Percentiles rank a stretch among this genome's conserved stretches.
These are phyloP conservation scores for Neurospora sublineolata DNA, from an alignment of 495 filamentous ascomycete species.

Conservation along the genomic window DNA sequence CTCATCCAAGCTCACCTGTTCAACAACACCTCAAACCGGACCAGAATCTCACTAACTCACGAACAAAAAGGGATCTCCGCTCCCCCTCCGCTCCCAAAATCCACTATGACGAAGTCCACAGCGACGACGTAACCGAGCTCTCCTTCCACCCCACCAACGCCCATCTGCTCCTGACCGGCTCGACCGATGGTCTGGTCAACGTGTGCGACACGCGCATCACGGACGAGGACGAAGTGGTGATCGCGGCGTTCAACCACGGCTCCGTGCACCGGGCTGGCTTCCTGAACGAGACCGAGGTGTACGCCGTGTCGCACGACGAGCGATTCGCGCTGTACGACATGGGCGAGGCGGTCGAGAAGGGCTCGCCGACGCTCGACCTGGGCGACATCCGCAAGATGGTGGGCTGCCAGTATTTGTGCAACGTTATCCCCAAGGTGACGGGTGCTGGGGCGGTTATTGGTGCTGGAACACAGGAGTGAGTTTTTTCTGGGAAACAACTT, in stretches of 20 bases:
- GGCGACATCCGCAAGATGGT: conserved; percentile 65
- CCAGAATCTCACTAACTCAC: background rate
- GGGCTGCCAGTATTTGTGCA: conserved; percentile 71
- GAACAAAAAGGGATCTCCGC: conserved; percentile 51
- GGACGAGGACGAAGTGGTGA: conserved; percentile 77
- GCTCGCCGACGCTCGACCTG: conserved; percentile 47
- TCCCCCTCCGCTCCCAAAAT: conserved; percentile 39
- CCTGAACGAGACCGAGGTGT: conserved; percentile 55
- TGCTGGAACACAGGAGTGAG: conserved; percentile 49
- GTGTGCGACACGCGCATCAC: conserved; percentile 62
- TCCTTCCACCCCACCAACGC: conserved; percentile 57
- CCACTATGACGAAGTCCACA: conserved; percentile 76
- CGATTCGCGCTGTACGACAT: conserved; percentile 62
- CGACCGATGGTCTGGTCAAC: conserved; percentile 86
- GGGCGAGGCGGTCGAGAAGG: conserved; percentile 46
- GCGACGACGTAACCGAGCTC: conserved; percentile 82
- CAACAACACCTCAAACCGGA: background rate
- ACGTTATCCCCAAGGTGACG: conserved; percentile 46
- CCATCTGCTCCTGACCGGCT: conserved; percentile 65
- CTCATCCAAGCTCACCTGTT: background rate
- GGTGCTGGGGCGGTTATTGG: conserved; percentile 51
- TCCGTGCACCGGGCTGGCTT: conserved; percentile 83
- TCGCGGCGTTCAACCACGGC: conserved; percentile 79
- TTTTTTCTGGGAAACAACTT: background rate
- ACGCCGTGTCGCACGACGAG: conserved; percentile 71